These are phyloP conservation scores for Alternaria sp. DNA, from an alignment of 2,329 filamentous ascomycete genomes.

Conservation along the genomic window DNA sequence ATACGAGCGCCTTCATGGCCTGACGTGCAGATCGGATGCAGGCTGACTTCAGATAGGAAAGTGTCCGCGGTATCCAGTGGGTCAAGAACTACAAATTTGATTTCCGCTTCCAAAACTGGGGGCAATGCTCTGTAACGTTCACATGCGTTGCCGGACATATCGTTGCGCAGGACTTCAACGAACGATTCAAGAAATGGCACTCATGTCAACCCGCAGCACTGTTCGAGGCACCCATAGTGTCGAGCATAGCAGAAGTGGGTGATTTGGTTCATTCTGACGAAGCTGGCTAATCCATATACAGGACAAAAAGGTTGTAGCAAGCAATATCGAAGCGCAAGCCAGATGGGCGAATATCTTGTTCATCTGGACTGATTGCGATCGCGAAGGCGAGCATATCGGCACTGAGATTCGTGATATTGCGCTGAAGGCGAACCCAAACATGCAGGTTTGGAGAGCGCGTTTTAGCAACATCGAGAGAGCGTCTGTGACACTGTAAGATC, in stretches of 20 bases:
- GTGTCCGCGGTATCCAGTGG: constrained; percentile 72
- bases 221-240: constrained; percentile 80
- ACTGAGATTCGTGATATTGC: constrained; percentile 87
- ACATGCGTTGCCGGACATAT: constrained; percentile 92
- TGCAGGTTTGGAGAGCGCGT: constrained; percentile 82
- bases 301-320: constrained; percentile 80
- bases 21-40: background rate
- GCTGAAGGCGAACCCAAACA: constrained; percentile 70
- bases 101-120: constrained; percentile 87
- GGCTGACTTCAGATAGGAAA: constrained; percentile 58
- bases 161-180: constrained; percentile 77
- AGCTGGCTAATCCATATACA: constrained; percentile 45
- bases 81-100: constrained; percentile 95
- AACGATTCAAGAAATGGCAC: constrained; percentile 78
- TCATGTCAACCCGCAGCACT: constrained; percentile 78
- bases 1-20: background rate
- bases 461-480: constrained; percentile 97
- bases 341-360: constrained; percentile 75
- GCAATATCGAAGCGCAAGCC: constrained; percentile 84
- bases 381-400: constrained; percentile 96
- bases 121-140: constrained; percentile 85
- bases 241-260: constrained; percentile 68
- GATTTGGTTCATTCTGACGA: background rate
- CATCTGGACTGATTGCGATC: constrained; percentile 99
- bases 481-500: constrained; percentile 56